Evolutionary conservation across 441 rosid genomes (phyloP), one percentile per base, ranked within the genome.

Genomic region (Euphorbia corollata): DNA sequence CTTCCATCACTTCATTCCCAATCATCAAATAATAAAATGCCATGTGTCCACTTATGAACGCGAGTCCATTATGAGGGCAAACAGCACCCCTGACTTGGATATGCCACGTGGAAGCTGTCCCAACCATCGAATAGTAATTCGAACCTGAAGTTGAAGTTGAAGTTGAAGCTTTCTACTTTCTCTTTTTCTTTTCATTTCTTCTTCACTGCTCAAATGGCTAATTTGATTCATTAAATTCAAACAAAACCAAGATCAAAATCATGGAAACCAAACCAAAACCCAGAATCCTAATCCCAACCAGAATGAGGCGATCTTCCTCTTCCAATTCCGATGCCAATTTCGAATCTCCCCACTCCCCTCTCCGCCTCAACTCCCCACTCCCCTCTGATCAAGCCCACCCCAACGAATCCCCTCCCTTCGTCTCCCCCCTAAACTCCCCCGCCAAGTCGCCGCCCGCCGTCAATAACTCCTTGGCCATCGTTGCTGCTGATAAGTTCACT

Each of bases 321-420:
- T 82, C 94, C 9, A 83, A 85, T 79, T 84, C 95, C 24, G 92
- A 85, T 34, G 66, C 83, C 0, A 69, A 64, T 77, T 56, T 36
- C 30, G 96, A 85, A 19, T 89, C 98, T 2, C 87, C 90, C 4
- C 94, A 74, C 83, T 89, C 97, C 1, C 96, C 97, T 20, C 92
- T 87, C 75, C 83, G 90, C 15, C 78, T 75, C 81, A 82, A 87
- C 63, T 87, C 98, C 19, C 97, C 97, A 0, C 78, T 83, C 71
- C 86, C 73, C 23, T 91, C 92, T 68, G 92, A 88, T 71, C 84
- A 77, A 23, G 96, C 85, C 27, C 89, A 85, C 69, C 87, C 86
- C 4, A 82, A 82, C 20, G 88, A 81, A 24, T 65, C 89, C 68
- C 70, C 85, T 41, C 87, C 89, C 45, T 93, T 79, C 73, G 77